These are phyloP conservation scores for Pelagophyceae sp. DNA, from an alignment of 352 stramenopile genomes.

Conservation along the genomic window DNA sequence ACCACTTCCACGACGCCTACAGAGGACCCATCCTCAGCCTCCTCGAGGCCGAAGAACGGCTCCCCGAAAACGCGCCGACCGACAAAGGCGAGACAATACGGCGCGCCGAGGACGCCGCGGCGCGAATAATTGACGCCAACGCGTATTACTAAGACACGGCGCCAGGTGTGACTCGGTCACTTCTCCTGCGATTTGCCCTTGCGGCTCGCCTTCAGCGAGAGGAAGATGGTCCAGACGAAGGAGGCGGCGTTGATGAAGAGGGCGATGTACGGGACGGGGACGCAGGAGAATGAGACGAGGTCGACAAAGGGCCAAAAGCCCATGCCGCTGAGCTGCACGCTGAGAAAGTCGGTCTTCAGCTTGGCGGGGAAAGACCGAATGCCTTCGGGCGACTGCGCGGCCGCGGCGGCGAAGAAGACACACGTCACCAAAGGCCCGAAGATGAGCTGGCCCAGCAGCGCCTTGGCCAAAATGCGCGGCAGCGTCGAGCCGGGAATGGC, in stretches of 20 bases:
- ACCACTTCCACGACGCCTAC: constrained; percentile 62
- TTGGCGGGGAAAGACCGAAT: constrained; percentile 29
- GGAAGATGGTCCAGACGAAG: constrained; percentile 61
- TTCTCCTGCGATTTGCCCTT: not conserved
- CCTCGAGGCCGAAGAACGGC: not conserved
- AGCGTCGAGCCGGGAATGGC: constrained; percentile 47
- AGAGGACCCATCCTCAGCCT: constrained; percentile 36
- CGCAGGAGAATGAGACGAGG: constrained; percentile 49
- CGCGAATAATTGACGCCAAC: not conserved
- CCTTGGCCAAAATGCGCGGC: constrained; percentile 51
- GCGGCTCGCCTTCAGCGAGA: constrained; percentile 34
- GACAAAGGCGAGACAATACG: not conserved
- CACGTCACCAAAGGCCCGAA: constrained; percentile 57
- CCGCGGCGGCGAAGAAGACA: constrained; percentile 50
- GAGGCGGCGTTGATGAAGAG: constrained; percentile 54
- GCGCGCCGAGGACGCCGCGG: not conserved
- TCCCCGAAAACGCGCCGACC: not conserved
- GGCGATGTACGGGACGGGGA: constrained; percentile 51
- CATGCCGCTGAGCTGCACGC: constrained; percentile 44
- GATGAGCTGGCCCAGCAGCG: constrained; percentile 51
- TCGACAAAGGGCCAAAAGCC: constrained; percentile 59
- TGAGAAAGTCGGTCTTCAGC: constrained; percentile 49
- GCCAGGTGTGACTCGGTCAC: not conserved
- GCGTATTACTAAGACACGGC: not conserved
- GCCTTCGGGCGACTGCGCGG: not conserved